A percentile compares a stretch with the other conserved stretches of the same genome.
Evolutionary conservation across 768 basidiomycete species (phyloP).

Genomic region (Amanita pallidorosea): DNA sequence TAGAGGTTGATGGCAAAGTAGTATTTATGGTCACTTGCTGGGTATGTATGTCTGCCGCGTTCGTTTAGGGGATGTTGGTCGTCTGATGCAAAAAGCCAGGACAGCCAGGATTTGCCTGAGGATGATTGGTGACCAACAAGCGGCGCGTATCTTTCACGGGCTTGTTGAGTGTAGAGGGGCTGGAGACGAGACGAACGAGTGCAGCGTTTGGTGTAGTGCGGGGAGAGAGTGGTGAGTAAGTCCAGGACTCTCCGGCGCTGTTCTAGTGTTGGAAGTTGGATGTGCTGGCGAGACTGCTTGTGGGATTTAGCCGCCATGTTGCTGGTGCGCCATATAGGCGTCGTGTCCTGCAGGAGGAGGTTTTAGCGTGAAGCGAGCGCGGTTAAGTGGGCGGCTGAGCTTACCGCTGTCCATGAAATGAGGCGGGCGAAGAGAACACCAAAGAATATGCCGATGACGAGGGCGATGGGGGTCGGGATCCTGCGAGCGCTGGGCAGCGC

Average conservation of each 20-base stretch:
- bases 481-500: conserved; percentile 23
- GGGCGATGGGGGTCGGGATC: conserved; percentile 42
- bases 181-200: conserved; percentile 59
- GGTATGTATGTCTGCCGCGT: conserved; percentile 24
- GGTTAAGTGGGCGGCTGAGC: conserved; percentile 3
- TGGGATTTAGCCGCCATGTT: conserved; percentile 35
- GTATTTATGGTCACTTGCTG: conserved; percentile 81
- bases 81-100: conserved; percentile 32
- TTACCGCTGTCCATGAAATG: conserved; percentile 33
- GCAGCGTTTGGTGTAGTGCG: conserved; percentile 91
- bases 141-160: conserved; percentile 71
- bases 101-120: conserved; percentile 48
- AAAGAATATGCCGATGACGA: conserved; percentile 50
- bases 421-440: conserved; percentile 48
- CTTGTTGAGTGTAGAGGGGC: conserved; percentile 77
- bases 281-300: conserved; percentile 43
- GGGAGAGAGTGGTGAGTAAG: conserved; percentile 75
- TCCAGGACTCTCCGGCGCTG: conserved; percentile 83
- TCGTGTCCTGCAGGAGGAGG: conserved; percentile 7
- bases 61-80: conserved; percentile 29
- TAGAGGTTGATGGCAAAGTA: conserved; percentile 99
- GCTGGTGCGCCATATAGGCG: conserved; percentile 33
- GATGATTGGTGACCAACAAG: conserved; percentile 72
- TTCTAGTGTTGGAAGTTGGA: conserved; percentile 68
- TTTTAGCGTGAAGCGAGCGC: not conserved